Base-by-base conservation (phyloP, 208 protist genomes). In the Leptomonas pyrrhocoris region DNA sequence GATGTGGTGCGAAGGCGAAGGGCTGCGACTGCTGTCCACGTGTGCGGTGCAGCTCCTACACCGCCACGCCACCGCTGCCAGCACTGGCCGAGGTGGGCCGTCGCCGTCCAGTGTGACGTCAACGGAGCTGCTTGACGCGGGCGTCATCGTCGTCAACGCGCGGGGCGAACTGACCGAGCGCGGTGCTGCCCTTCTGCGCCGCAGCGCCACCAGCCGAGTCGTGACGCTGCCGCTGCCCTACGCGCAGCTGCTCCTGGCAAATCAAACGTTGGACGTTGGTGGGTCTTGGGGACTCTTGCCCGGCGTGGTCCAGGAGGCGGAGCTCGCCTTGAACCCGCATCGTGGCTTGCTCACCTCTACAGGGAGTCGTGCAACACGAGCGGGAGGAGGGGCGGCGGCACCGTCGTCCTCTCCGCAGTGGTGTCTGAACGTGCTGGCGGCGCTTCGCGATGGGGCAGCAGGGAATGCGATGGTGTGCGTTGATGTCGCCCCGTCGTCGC, bases 121-220 rank as follows among this genome's bases (percentile, higher is more conserved):
- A 1, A 34, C 66, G 18, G 23, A 51, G 27, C 72, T 94, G 48
- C 68, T 85, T 5, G 83, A 85, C 21, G 64, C 75, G 0, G 89
- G 89, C 23, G 78, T 90, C 57, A 56, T 81, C 9, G 69, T 77
- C n/a, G 64, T 92, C 55, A 59, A 79, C 30, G 75, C 62, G 16
- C 56, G 56, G 27, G 89, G 89, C 21, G n/a, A 18, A 15, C 75
- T 94, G 62, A 94, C 89, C 23, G 84, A 86, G 65, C 55, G 46
- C 28, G 89, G 89, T 5, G 89, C 89, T 16, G 64, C 51, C 23
- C 67, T 84, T 28, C 61, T 94, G 5, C 42, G 67, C 6, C 54
- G 34, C 12, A 43, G 73, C 62, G 85, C 77, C 15, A 73, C 63
- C 16, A 56, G 62, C 2, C 86, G 83, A 30, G 58, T 90, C 1